Conservation (phyloP, 2,329 filamentous ascomycete genomes). For the Fusarium penzigii region DNA sequence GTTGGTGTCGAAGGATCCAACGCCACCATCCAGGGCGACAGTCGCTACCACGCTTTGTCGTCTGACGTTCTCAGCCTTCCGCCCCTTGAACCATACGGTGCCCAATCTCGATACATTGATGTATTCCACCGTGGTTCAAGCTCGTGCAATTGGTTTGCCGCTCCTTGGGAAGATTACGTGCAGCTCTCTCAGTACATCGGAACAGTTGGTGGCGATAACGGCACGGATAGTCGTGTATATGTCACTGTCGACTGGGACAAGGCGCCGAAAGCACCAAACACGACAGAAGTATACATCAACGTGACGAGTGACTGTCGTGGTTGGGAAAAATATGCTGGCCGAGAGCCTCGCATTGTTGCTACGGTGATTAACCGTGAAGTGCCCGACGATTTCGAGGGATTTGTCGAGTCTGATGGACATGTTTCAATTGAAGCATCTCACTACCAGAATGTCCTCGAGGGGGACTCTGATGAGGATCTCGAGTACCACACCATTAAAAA, state of each 20-base stretch:
- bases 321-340: slow-evolving; percentile 42
- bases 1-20: slow-evolving; percentile 35
- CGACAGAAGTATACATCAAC: slow-evolving; percentile 52
- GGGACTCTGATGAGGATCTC: slow-evolving; percentile 28
- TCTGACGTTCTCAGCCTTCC: slow-evolving; percentile 36
- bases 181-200: slow-evolving; percentile 32
- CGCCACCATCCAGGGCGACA: slow-evolving; percentile 36
- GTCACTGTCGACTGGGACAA: slow-evolving; percentile 36
- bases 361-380: slow-evolving; percentile 53
- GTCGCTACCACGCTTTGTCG: slow-evolving; percentile 56
- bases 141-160: slow-evolving; percentile 32
- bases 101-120: slow-evolving; percentile 35
- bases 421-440: slow-evolving; percentile 57
- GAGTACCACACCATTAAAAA: slow-evolving; percentile 53
- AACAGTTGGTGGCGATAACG: slow-evolving; percentile 32
- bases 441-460: slow-evolving; percentile 44
- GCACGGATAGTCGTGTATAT: slow-evolving; percentile 31
- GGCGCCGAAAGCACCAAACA: slow-evolving; percentile 42
- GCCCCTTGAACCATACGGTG: slow-evolving; percentile 33
- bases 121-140: slow-evolving; percentile 37
- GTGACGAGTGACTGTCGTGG: slow-evolving; percentile 48
- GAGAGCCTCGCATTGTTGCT: slow-evolving; percentile 50
- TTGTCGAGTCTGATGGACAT: slow-evolving; percentile 62
- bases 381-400: slow-evolving; percentile 56
- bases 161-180: slow-evolving; percentile 36